Percentiles rank a stretch among this genome's conserved stretches.
These are phyloP conservation scores for Poronia punctata DNA, from an alignment of 495 filamentous ascomycete species.

Conservation along the genomic window DNA sequence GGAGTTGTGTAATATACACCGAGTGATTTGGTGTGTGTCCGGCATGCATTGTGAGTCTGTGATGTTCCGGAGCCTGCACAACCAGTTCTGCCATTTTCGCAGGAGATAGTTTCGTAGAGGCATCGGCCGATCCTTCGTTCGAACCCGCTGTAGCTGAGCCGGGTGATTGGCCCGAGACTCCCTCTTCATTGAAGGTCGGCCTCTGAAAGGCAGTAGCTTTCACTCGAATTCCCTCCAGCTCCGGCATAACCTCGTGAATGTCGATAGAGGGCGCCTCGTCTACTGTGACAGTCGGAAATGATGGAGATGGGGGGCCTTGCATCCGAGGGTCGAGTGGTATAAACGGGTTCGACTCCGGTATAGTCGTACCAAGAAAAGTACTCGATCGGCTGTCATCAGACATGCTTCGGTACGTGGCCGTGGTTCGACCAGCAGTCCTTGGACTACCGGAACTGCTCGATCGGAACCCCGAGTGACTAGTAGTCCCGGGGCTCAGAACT, in stretches of 20 bases:
- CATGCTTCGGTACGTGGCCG: slow-evolving; percentile 4
- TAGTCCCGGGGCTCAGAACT: too few relatives aligned
- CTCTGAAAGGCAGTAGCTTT: slow-evolving; percentile 34
- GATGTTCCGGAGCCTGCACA: slow-evolving; percentile 31
- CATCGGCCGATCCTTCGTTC: slow-evolving; percentile 14
- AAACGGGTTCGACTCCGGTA: slow-evolving; percentile 25
- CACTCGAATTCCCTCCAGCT: slow-evolving; percentile 39
- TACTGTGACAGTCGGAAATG: slow-evolving; percentile 10
- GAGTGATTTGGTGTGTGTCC: slow-evolving; percentile 44
- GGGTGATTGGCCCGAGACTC: too few relatives aligned
- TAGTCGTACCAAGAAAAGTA: slow-evolving; percentile 13
- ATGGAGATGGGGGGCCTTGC: slow-evolving; percentile 16
- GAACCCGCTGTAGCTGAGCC: slow-evolving; percentile 15
- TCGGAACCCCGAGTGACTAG: too few relatives aligned
- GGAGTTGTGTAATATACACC: slow-evolving; percentile 29
- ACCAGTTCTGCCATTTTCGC: slow-evolving; percentile 34
- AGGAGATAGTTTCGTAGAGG: slow-evolving; percentile 10
- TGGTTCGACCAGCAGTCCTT: slow-evolving; percentile 9
- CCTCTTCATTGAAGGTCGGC: slow-evolving; percentile 33
- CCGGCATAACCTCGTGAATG: slow-evolving; percentile 37
- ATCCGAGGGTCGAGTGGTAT: slow-evolving; percentile 26
- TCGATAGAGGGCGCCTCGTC: slow-evolving; percentile 33
- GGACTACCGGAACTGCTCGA: slow-evolving; percentile 19
- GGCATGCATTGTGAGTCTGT: slow-evolving; percentile 42
- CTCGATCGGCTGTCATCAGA: slow-evolving; percentile 12